These are phyloP conservation scores for Solanum paucissectum DNA, from an alignment of 257 asterid species.

Conservation along the genomic window DNA sequence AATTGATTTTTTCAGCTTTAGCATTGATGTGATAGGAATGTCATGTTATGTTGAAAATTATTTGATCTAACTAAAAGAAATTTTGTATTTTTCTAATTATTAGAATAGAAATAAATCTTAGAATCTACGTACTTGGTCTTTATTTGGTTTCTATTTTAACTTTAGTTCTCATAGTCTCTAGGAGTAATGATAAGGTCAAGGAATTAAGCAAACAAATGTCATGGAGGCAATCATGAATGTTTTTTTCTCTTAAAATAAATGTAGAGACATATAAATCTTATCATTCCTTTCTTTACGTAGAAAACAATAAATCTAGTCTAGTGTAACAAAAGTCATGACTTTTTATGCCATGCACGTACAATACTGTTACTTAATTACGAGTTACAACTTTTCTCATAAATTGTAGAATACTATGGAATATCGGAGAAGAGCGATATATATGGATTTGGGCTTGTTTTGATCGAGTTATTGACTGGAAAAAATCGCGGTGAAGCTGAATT, in stretches of 20 bases:
- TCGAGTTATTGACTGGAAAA: constrained; percentile 69
- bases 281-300: background rate
- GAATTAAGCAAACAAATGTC: constrained; percentile 1
- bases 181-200: background rate
- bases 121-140: background rate
- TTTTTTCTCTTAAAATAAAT: constrained; percentile 4
- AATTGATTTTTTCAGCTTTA: background rate
- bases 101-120: background rate
- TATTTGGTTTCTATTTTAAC: background rate
- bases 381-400: background rate
- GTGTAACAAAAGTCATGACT: background rate
- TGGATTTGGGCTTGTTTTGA: constrained; percentile 55
- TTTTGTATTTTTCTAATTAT: background rate
- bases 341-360: constrained; percentile 27
- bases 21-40: background rate
- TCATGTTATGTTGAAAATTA: background rate
- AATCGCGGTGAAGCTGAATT: constrained; percentile 38
- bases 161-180: background rate
- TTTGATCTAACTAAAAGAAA: background rate
- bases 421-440: constrained; percentile 42
- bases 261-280: constrained; percentile 8
- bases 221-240: constrained; percentile 3
- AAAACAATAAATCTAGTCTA: background rate
- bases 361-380: background rate
- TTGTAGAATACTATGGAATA: constrained; percentile 20